Percentiles rank a stretch among this genome's conserved stretches.
phyloP scores from a whole-genome alignment of 2,329 filamentous ascomycete genomes.

The Diaporthe velutina region DNA sequence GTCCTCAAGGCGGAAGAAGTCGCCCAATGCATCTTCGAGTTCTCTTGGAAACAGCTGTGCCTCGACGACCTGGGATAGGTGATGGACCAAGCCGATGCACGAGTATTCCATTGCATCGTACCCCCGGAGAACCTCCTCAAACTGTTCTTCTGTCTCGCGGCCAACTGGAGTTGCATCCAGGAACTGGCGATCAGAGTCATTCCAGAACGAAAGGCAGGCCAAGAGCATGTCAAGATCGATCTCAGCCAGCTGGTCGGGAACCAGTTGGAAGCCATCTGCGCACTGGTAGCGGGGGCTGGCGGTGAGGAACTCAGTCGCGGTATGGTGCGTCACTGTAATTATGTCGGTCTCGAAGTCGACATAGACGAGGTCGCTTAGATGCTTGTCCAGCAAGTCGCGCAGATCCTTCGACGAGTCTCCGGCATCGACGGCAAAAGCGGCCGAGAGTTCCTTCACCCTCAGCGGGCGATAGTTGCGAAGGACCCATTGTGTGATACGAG shows the following conservation, averaged over 20 bases:
- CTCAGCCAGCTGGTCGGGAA: neutral
- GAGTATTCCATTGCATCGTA: slow-evolving; percentile 7
- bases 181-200: neutral
- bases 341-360: neutral
- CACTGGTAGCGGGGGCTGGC: neutral
- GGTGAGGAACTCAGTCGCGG: neutral
- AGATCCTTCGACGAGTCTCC: neutral
- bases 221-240: neutral
- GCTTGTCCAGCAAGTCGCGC: neutral
- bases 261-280: neutral
- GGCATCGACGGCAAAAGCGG: neutral
- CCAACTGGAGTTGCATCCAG: neutral
- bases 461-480: neutral
- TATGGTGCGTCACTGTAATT: neutral
- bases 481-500: neutral
- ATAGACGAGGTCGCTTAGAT: neutral
- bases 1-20: neutral
- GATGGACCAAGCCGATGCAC: neutral
- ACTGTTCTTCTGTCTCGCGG: neutral
- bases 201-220: slow-evolving; percentile 7
- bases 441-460: neutral
- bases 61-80: neutral
- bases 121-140: slow-evolving; percentile 1
- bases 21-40: neutral
- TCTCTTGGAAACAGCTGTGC: neutral